A percentile compares a stretch with the other conserved stretches of the same genome.
Evolutionary conservation across 805 yeast species (phyloP).

Genomic region (Schwanniomyces sp.): DNA sequence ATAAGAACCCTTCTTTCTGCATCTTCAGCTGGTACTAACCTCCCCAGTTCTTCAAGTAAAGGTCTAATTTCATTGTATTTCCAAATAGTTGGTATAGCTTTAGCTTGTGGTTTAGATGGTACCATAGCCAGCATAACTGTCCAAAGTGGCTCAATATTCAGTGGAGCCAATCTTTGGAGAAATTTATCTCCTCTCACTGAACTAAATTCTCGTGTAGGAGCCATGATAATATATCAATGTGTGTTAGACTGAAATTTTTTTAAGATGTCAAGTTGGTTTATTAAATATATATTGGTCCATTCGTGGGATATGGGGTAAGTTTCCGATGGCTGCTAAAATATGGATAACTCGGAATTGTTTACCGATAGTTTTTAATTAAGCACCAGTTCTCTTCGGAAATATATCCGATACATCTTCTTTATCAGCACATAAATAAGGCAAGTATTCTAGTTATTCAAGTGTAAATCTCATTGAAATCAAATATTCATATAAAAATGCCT

Average conservation of each 20-base stretch:
- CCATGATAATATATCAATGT: background rate
- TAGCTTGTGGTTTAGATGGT: constrained; percentile 12
- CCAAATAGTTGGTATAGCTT: constrained; percentile 11
- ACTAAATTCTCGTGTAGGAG: background rate
- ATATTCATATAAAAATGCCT: background rate
- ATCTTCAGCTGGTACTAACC: constrained; percentile 11
- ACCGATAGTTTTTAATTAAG: background rate
- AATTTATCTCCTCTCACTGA: background rate
- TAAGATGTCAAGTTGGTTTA: background rate
- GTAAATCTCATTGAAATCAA: background rate
- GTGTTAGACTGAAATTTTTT: too few relatives aligned
- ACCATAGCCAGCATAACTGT: constrained; percentile 11
- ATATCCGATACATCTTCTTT: background rate
- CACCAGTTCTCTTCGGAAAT: background rate
- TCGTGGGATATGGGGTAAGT: background rate
- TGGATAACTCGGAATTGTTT: background rate
- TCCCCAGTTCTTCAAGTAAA: constrained; percentile 10
- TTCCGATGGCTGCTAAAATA: background rate
- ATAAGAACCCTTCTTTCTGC: constrained; percentile 13
- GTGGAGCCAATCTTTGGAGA: constrained; percentile 6
- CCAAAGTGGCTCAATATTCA: constrained; percentile 13
- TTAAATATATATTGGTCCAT: background rate
- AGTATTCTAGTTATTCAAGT: background rate
- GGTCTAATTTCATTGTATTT: constrained; percentile 9
- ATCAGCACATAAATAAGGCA: background rate